phyloP scores from a whole-genome alignment of 148 eudicot species.

The Camellia lanceoleosa region DNA sequence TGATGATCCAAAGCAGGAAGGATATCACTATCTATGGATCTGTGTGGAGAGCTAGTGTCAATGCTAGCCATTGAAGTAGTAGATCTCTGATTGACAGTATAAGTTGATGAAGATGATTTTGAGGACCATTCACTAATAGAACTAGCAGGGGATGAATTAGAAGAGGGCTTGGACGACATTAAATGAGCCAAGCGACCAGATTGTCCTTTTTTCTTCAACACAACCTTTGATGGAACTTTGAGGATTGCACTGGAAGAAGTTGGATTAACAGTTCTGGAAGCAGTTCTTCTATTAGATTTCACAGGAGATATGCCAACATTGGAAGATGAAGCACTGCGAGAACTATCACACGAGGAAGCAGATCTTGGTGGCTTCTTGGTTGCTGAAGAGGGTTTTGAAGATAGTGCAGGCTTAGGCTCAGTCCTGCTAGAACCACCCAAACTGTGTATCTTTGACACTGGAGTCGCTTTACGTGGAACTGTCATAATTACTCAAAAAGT shows the following conservation, averaged over 20 bases:
- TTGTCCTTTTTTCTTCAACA: constrained; percentile 39
- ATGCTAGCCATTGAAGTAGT: constrained; percentile 30
- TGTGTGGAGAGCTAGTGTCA: constrained; percentile 27
- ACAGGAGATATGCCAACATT: constrained; percentile 32
- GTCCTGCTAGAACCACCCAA: constrained; percentile 37
- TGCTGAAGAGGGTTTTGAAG: constrained; percentile 35
- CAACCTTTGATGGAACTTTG: constrained; percentile 49
- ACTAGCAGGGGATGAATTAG: constrained; percentile 77
- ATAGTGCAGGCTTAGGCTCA: constrained; percentile 39
- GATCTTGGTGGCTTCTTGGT: constrained; percentile 34
- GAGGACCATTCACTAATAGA: constrained; percentile 91
- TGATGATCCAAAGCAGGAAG: constrained; percentile 21
- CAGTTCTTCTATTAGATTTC: constrained; percentile 30
- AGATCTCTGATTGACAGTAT: constrained; percentile 46
- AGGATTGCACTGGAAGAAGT: constrained; percentile 41
- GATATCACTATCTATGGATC: constrained; percentile 30
- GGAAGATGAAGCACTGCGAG: constrained; percentile 42
- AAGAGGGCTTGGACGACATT: constrained; percentile 40
- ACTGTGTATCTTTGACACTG: constrained; percentile 30
- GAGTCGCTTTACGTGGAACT: constrained; percentile 44
- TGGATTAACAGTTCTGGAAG: constrained; percentile 30
- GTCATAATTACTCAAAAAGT: constrained; percentile 17
- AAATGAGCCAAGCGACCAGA: constrained; percentile 36
- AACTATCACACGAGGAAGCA: constrained; percentile 49
- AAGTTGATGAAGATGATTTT: constrained; percentile 68